A percentile compares a stretch with the other conserved stretches of the same genome.
Evolutionary conservation across 2,329 filamentous ascomycete species (phyloP).

Genomic region (Alternaria alternata): DNA sequence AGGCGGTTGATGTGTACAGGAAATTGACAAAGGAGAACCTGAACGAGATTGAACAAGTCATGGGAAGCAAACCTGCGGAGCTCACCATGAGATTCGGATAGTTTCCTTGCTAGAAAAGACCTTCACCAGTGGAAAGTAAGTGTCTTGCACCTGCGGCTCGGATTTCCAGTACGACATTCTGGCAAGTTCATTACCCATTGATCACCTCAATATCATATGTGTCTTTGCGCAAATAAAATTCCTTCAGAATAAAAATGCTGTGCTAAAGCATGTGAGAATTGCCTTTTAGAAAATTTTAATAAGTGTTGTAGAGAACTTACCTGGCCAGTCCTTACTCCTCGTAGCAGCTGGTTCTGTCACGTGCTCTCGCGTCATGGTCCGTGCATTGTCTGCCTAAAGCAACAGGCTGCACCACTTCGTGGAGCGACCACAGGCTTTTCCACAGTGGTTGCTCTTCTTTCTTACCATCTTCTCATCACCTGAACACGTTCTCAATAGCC

Average conservation of each 20-base stretch:
- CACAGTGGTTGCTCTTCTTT: neutral
- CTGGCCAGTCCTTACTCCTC: neutral
- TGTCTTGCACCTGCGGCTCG: neutral
- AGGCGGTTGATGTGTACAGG: constrained; percentile 55
- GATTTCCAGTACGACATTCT: neutral
- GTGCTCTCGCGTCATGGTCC: constrained; percentile 7
- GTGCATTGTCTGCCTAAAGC: constrained; percentile 16
- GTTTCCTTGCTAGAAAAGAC: neutral
- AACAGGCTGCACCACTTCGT: constrained; percentile 9
- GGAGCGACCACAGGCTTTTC: neutral
- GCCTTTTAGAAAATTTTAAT: neutral
- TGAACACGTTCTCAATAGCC: neutral
- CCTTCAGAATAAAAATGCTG: neutral
- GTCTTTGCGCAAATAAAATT: neutral
- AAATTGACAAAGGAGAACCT: constrained; percentile 55
- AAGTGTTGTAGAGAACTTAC: too few species aligned
- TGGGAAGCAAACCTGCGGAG: constrained; percentile 45
- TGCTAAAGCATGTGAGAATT: neutral
- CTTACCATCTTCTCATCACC: neutral
- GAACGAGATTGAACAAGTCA: constrained; percentile 51
- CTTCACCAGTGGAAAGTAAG: neutral
- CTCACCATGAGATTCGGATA: constrained; percentile 37
- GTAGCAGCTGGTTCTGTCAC: constrained; percentile 4
- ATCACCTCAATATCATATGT: neutral
- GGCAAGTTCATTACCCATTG: neutral